Base-by-base conservation (phyloP, 2,329 filamentous ascomycete species). In the Endoconidiophora polonica region DNA sequence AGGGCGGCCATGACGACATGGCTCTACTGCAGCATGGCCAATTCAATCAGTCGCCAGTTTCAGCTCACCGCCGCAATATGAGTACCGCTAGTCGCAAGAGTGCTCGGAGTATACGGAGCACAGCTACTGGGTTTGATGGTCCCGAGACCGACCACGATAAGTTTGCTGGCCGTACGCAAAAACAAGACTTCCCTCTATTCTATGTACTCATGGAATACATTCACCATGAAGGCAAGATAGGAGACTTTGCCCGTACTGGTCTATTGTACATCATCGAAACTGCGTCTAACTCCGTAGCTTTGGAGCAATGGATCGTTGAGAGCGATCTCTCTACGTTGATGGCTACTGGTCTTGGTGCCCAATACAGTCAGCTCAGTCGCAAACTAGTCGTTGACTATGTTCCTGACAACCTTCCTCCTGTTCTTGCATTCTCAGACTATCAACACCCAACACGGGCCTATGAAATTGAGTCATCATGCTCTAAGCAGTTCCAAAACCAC, bases 271-370 rank as follows among this genome's bases (percentile, higher is more conserved):
- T 98, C 53, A 94, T 96, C 57, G 90, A 96, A 65, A 85, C 86
- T 0, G 86, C 90, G 0, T 90, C 86, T 0, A 82, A 79, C 56
- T 94, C 87, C 1, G 76, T 79, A 18, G 75, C 79, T 1, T 65
- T 98, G 53, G 91, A 98, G 66, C 84, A 86, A 59, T 98, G 91
- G 91, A 85, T 98, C 56, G 86, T 96, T 44, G 88, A 94, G 61
- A 95, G 90, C 62, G 91, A 98, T 62, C 70, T 98, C 48, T 91
- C 91, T 10, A 96, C 91, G 0, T 70, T 96, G 56, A 96, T 98
- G 91, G 91, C 91, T 3, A 96, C 87, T 0, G 91, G 91, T 0
- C 68, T 98, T 1, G 91, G 91, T 14, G 91, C 76, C 71, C 59
- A 81, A 44, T 77, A 80, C 61, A 78, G 73, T 57, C 76, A 80